Conservation (phyloP, 257 asterid genomes). For the Fraxinus pennsylvanica region DNA sequence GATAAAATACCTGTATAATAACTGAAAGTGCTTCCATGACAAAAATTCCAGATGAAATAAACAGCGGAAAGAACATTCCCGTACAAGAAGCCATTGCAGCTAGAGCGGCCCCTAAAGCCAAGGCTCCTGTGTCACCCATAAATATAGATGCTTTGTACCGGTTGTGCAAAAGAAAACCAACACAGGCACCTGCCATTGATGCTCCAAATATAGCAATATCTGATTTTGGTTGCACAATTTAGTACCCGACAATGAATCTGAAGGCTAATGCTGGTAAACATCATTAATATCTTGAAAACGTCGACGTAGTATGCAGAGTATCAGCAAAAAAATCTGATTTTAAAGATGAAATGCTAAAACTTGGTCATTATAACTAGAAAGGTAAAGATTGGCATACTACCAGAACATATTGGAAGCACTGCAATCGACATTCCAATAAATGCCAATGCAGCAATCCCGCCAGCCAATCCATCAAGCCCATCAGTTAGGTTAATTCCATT, state of each 20-base stretch:
- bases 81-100: slow-evolving; percentile 97
- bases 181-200: slow-evolving; percentile 97
- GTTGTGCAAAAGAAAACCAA: slow-evolving; percentile 85
- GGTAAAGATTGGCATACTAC: slow-evolving; percentile 37
- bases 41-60: slow-evolving; percentile 73
- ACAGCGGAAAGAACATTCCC: slow-evolving; percentile 90
- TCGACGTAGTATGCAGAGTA: background rate
- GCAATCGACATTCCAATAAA: slow-evolving; percentile 88
- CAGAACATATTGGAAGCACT: slow-evolving; percentile 91
- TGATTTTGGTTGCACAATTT: slow-evolving; percentile 33
- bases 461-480: slow-evolving; percentile 93
- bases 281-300: slow-evolving; percentile 3
- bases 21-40: slow-evolving; percentile 62
- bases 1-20: slow-evolving; percentile 56
- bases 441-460: slow-evolving; percentile 83
- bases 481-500: slow-evolving; percentile 73
- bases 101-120: slow-evolving; percentile 92
- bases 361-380: background rate
- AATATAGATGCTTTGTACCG: slow-evolving; percentile 73
- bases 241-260: slow-evolving; percentile 19
- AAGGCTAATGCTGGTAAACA: background rate
- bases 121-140: slow-evolving; percentile 88
- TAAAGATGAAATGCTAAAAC: slow-evolving; percentile 13
- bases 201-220: slow-evolving; percentile 91
- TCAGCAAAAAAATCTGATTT: background rate